Evolutionary conservation across 2,329 filamentous ascomycete species (phyloP).

Genomic region (Tolypocladium amazonense): DNA sequence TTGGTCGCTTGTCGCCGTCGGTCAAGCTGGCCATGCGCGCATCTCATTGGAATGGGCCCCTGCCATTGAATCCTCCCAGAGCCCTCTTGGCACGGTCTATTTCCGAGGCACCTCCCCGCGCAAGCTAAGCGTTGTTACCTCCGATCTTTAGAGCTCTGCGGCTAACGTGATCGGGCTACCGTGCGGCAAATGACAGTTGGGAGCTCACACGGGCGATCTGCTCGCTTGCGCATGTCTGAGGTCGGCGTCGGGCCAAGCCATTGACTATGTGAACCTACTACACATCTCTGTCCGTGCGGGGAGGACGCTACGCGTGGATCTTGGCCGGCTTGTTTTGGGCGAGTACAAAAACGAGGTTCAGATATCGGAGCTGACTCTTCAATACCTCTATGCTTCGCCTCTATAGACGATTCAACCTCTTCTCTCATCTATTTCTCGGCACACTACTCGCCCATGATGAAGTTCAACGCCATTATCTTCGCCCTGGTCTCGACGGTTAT

Average conservation of each 20-base stretch:
- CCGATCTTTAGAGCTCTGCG: background rate
- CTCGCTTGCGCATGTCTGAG: too few relatives aligned
- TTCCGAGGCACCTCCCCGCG: background rate
- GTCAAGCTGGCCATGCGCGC: background rate
- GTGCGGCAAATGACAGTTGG: background rate
- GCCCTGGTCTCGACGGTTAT: slow-evolving; percentile 11
- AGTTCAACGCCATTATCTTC: slow-evolving; percentile 14
- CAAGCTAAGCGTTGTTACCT: background rate
- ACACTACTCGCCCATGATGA: slow-evolving; percentile 14
- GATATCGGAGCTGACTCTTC: background rate
- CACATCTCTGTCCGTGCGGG: background rate
- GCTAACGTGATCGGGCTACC: background rate
- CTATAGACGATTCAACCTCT: too few relatives aligned
- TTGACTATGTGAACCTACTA: background rate
- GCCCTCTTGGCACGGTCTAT: background rate
- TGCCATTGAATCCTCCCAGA: background rate
- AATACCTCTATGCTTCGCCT: too few relatives aligned
- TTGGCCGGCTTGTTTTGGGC: background rate
- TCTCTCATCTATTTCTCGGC: background rate
- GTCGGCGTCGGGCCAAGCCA: background rate
- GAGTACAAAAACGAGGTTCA: background rate
- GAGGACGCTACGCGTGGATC: background rate
- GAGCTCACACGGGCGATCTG: background rate
- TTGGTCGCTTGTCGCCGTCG: background rate
- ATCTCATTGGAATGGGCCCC: background rate